Evolutionary conservation across 257 asterid genomes (phyloP).

Genomic region (Eucommia ulmoides): DNA sequence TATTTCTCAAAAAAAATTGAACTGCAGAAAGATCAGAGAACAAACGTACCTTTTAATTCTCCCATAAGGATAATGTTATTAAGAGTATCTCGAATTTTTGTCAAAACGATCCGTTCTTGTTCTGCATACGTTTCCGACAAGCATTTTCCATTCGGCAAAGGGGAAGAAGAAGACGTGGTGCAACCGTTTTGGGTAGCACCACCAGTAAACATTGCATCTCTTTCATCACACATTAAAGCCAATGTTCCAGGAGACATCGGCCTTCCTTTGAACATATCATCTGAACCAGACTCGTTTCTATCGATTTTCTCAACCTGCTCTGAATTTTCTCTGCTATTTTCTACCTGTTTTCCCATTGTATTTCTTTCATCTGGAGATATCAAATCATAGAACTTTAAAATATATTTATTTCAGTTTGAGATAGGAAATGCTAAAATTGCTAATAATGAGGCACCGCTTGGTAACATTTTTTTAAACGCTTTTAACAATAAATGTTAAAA

Average conservation of each 20-base stretch:
- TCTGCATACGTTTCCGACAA: conserved; percentile 14
- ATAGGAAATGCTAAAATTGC: too few relatives aligned
- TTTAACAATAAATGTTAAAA: too few relatives aligned
- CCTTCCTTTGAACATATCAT: conserved; percentile 10
- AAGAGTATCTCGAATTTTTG: conserved; percentile 17
- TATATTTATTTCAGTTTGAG: too few relatives aligned
- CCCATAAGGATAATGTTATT: conserved; percentile 15
- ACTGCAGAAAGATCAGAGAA: neutral
- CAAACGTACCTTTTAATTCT: conserved; percentile 19
- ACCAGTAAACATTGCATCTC: conserved; percentile 8
- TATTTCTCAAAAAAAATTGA: too few relatives aligned
- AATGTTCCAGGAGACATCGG: conserved; percentile 17
- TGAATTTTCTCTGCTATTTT: neutral
- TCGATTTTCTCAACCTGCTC: conserved; percentile 3
- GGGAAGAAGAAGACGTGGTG: conserved; percentile 8
- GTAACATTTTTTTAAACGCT: too few relatives aligned
- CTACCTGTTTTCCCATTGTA: neutral
- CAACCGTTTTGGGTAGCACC: conserved; percentile 11
- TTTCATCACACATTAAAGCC: conserved; percentile 18
- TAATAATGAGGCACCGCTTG: too few relatives aligned
- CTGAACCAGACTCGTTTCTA: conserved; percentile 8
- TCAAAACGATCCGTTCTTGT: conserved; percentile 16
- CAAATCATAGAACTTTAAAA: too few relatives aligned
- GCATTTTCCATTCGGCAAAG: conserved; percentile 4
- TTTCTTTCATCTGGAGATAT: neutral